phyloP scores from a whole-genome alignment of 2,329 filamentous ascomycete species.

The Karstenula rhodostoma region DNA sequence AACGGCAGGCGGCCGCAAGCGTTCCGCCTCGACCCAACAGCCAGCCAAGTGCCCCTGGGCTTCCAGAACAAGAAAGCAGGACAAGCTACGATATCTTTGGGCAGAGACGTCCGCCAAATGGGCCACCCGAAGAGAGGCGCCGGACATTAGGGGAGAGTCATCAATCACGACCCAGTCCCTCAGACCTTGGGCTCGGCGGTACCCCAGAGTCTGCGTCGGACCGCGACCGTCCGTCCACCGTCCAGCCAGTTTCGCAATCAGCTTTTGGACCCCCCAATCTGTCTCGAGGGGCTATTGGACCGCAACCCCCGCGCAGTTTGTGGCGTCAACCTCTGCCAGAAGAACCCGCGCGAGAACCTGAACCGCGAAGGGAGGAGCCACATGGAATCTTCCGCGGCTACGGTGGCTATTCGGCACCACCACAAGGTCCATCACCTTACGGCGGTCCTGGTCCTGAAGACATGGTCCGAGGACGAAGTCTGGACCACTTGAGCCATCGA shows the following conservation, averaged over 20 bases:
- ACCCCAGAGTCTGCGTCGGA: conserved; percentile 29
- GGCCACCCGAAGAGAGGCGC: conserved; percentile 43
- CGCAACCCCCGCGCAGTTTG: conserved; percentile 33
- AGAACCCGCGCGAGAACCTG: conserved; percentile 36
- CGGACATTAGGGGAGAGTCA: conserved; percentile 47
- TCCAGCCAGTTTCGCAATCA: conserved; percentile 50
- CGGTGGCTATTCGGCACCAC: conserved; percentile 38
- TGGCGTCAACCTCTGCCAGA: conserved; percentile 43
- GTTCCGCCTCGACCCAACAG: conserved; percentile 51
- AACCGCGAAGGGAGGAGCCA: conserved; percentile 43
- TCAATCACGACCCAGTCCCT: conserved; percentile 42
- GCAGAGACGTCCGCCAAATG: conserved; percentile 37
- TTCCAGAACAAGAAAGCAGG: conserved; percentile 33
- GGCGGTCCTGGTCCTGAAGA: conserved; percentile 35
- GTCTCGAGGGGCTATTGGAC: conserved; percentile 27
- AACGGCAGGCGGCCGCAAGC: conserved; percentile 33
- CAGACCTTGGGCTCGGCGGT: conserved; percentile 36
- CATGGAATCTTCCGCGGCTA: conserved; percentile 39
- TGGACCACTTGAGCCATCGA: conserved; percentile 44
- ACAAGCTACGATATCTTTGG: conserved; percentile 33
- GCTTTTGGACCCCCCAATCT: conserved; percentile 48
- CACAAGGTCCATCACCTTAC: conserved; percentile 35
- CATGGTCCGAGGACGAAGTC: conserved; percentile 42
- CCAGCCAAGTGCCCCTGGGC: conserved; percentile 44
- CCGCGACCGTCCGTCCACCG: conserved; percentile 48